A percentile compares a stretch with the other conserved stretches of the same genome.
Evolutionary conservation across 306 rosid species (phyloP).

Genomic region (Oemleria cerasiformis): DNA sequence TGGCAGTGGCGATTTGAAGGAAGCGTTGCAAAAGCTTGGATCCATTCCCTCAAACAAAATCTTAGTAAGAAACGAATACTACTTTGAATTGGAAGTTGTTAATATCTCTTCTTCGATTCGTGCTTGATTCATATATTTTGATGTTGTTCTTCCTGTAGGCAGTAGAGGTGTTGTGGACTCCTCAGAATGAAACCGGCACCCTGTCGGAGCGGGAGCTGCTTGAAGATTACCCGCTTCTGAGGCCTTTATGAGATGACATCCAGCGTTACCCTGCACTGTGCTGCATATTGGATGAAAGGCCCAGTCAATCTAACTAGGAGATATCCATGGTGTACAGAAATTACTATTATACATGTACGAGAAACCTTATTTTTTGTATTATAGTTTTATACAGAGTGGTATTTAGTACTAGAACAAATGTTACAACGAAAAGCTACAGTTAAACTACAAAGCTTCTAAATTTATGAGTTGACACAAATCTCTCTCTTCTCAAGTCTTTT

Average conservation of each 20-base stretch:
- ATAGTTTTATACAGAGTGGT: not conserved
- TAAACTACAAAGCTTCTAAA: not conserved
- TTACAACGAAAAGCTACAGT: not conserved
- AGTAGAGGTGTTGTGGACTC: slow-evolving; percentile 98
- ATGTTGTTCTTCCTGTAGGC: slow-evolving; percentile 50
- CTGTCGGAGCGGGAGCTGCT: slow-evolving; percentile 91
- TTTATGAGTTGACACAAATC: no score
- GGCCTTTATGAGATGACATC: slow-evolving; percentile 61
- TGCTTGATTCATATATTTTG: not conserved
- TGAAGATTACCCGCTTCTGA: slow-evolving; percentile 93
- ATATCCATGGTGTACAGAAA: slow-evolving; percentile 25
- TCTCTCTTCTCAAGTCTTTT: no score
- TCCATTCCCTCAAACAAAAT: slow-evolving; percentile 82
- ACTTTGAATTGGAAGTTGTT: not conserved
- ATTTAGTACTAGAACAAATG: not conserved
- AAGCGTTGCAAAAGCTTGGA: slow-evolving; percentile 90
- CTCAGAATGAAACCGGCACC: slow-evolving; percentile 94
- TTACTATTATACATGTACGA: not conserved
- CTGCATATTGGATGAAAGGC: slow-evolving; percentile 8
- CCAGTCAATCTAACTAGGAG: slow-evolving; percentile 12
- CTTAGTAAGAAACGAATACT: slow-evolving; percentile 48
- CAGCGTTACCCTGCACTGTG: slow-evolving; percentile 5
- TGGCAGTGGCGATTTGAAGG: slow-evolving; percentile 83
- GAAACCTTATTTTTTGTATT: not conserved
- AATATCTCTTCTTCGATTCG: not conserved